Percentiles rank a stretch among this genome's conserved stretches.
phyloP scores from a whole-genome alignment of 805 yeast species.

The Wickerhamiella siamensis region DNA sequence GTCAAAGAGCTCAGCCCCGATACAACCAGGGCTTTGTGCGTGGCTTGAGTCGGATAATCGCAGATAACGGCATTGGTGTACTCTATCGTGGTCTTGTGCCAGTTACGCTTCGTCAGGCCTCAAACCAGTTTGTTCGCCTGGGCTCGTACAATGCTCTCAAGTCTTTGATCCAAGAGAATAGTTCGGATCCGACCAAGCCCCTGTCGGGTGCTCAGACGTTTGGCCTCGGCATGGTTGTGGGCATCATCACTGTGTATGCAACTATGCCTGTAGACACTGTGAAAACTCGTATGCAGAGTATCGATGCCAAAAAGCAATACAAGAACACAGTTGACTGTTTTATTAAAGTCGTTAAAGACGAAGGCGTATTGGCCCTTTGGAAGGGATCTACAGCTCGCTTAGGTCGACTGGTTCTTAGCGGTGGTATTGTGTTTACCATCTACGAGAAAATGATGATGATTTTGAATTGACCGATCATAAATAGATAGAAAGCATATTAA shows the following conservation, averaged over 20 bases:
- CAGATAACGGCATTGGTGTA: constrained; percentile 71
- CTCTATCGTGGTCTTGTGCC: constrained; percentile 83
- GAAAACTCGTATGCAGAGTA: constrained; percentile 92
- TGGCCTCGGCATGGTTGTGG: constrained; percentile 78
- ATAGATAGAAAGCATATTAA: neutral
- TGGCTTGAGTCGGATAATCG: constrained; percentile 51
- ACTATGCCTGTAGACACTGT: constrained; percentile 94
- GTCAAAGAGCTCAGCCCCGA: constrained; percentile 58
- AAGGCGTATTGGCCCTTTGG: constrained; percentile 88
- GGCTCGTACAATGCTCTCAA: constrained; percentile 89
- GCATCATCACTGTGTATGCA: constrained; percentile 72
- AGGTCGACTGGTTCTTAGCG: constrained; percentile 82
- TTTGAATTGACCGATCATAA: neutral
- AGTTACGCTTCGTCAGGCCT: constrained; percentile 88
- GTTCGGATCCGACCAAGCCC: constrained; percentile 57
- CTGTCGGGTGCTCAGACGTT: constrained; percentile 69
- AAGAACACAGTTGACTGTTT: constrained; percentile 72
- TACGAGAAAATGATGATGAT: constrained; percentile 75
- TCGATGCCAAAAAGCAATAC: constrained; percentile 61
- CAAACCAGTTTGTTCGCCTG: constrained; percentile 86
- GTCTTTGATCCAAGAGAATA: constrained; percentile 55
- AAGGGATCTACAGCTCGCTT: constrained; percentile 95
- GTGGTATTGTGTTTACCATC: constrained; percentile 94
- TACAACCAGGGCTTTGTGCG: constrained; percentile 43
- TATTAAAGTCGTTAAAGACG: constrained; percentile 61